Conservation (phyloP, 257 asterid species). For the Fraxinus pennsylvanica region DNA sequence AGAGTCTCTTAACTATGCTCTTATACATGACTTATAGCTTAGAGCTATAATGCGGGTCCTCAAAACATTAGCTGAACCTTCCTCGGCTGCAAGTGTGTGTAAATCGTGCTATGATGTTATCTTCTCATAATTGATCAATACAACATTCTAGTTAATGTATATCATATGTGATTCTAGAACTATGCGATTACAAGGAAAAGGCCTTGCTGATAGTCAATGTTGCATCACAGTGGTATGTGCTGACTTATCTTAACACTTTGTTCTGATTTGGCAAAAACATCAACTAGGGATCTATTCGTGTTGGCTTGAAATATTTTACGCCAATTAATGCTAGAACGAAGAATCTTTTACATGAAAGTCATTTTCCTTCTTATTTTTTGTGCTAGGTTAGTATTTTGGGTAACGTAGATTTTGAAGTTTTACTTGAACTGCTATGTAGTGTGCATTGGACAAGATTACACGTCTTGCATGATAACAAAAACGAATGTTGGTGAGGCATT, state of each 20-base stretch:
- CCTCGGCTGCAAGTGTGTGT: neutral
- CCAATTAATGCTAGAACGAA: neutral
- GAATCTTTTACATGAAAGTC: neutral
- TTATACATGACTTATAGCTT: too few relatives aligned
- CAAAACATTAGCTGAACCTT: neutral
- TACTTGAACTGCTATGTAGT: neutral
- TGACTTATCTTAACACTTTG: neutral
- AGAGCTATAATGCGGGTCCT: too few relatives aligned
- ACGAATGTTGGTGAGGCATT: too few relatives aligned
- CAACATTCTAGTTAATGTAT: neutral
- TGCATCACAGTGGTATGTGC: constrained; percentile 37
- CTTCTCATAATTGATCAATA: neutral
- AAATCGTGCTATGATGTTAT: neutral
- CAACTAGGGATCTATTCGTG: neutral
- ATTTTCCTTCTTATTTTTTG: neutral
- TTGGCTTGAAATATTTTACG: neutral
- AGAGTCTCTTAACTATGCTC: too few relatives aligned
- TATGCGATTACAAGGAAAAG: constrained; percentile 30
- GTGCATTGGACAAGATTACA: neutral
- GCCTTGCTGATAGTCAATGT: constrained; percentile 37
- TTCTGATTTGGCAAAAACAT: neutral
- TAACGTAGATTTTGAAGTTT: neutral
- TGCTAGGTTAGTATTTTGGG: neutral
- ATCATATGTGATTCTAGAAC: neutral
- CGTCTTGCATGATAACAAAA: too few relatives aligned